Evolutionary conservation across 2,329 filamentous ascomycete genomes (phyloP).

Genomic region (Aphanoascus verrucosus): DNA sequence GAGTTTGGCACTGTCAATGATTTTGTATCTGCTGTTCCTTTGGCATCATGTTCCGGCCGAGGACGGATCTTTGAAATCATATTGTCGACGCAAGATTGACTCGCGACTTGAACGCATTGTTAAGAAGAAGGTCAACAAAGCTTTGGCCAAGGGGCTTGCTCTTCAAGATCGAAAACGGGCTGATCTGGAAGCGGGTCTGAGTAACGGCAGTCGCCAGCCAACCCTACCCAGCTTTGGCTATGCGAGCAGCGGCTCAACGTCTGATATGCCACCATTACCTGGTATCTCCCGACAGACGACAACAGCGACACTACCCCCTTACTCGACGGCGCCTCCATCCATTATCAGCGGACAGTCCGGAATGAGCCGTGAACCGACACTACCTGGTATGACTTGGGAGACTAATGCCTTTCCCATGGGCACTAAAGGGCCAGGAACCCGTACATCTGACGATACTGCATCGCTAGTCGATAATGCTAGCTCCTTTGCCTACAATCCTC

Average conservation of each 20-base stretch:
- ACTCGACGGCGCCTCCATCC: slow-evolving; percentile 49
- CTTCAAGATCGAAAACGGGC: slow-evolving; percentile 45
- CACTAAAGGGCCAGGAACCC: slow-evolving; percentile 28
- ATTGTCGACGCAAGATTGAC: slow-evolving; percentile 88
- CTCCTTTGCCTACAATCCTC: slow-evolving; percentile 9
- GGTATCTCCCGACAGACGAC: slow-evolving; percentile 50
- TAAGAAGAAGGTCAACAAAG: slow-evolving; percentile 75
- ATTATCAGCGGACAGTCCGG: slow-evolving; percentile 13
- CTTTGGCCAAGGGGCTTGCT: slow-evolving; percentile 63
- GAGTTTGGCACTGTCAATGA: slow-evolving; percentile 57
- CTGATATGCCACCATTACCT: slow-evolving; percentile 48
- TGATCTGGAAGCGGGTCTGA: slow-evolving; percentile 23
- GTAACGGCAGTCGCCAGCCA: slow-evolving; percentile 28
- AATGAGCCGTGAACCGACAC: slow-evolving; percentile 17
- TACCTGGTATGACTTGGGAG: slow-evolving; percentile 12
- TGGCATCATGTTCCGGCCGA: slow-evolving; percentile 80
- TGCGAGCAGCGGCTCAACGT: slow-evolving; percentile 47
- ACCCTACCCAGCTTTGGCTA: slow-evolving; percentile 52
- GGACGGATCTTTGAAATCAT: slow-evolving; percentile 70
- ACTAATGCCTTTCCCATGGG: slow-evolving; percentile 1
- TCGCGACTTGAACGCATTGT: slow-evolving; percentile 75
- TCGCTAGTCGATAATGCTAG: slow-evolving; percentile 29
- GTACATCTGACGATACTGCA: slow-evolving; percentile 42
- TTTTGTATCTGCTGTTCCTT: slow-evolving; percentile 80
- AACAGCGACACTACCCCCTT: slow-evolving; percentile 50